Evolutionary conservation across 257 asterid species (phyloP).

Genomic region (Forsythia suspensa): DNA sequence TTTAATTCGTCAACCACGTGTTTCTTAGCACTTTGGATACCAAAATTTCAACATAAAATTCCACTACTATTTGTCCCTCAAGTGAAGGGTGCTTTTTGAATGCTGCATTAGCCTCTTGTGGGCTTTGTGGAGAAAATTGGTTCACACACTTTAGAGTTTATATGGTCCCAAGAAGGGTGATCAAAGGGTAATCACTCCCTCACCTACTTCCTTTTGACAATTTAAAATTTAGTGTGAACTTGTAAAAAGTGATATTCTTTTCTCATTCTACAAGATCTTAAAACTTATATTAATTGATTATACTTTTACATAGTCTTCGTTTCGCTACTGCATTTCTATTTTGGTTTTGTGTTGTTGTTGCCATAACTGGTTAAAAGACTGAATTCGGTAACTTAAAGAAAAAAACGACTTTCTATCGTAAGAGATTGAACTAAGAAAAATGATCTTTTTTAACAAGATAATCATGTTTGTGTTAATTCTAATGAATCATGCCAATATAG

Average conservation of each 20-base stretch:
- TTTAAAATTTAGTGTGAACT: constrained; percentile 5
- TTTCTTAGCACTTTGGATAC: not conserved
- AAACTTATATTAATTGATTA: not conserved
- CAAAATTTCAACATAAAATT: not conserved
- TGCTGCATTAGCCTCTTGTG: constrained; percentile 16
- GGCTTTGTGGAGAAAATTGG: not conserved
- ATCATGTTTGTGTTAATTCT: too few species aligned
- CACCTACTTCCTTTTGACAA: not conserved
- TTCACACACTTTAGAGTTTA: too few species aligned
- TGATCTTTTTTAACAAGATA: too few species aligned
- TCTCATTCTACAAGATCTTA: not conserved
- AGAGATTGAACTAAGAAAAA: too few species aligned
- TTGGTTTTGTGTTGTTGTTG: too few species aligned
- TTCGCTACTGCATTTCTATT: too few species aligned
- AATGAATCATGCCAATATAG: too few species aligned
- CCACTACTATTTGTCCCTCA: constrained; percentile 4
- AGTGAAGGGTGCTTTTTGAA: constrained; percentile 12
- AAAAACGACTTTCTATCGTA: too few species aligned
- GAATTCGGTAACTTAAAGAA: too few species aligned
- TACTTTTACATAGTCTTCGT: too few species aligned
- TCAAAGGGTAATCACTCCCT: constrained; percentile 1
- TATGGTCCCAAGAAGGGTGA: not conserved
- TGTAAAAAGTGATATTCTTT: not conserved
- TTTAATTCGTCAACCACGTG: not conserved
- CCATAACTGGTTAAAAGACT: too few species aligned